phyloP scores from a whole-genome alignment of 768 basidiomycete genomes.

The Naganishia randhawae region DNA sequence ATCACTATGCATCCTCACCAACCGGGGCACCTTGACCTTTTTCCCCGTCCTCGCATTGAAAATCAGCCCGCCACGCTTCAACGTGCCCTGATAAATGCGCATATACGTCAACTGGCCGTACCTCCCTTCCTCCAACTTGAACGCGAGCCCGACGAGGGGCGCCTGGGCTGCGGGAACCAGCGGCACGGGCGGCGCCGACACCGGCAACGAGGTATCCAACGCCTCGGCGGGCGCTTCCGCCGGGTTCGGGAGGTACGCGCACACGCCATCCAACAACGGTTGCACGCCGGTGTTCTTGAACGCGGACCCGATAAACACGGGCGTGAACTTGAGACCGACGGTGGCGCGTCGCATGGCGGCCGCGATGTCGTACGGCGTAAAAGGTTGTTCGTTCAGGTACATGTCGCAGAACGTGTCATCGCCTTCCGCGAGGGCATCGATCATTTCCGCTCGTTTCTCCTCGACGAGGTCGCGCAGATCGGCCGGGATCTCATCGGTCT shows the following conservation, averaged over 20 bases:
- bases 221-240: constrained; percentile 73
- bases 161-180: constrained; percentile 78
- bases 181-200: constrained; percentile 65
- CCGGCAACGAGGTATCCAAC: constrained; percentile 62
- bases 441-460: constrained; percentile 80
- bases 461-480: constrained; percentile 69
- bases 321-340: constrained; percentile 81
- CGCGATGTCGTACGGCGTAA: constrained; percentile 68
- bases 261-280: constrained; percentile 87
- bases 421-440: constrained; percentile 92
- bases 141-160: constrained; percentile 87
- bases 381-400: constrained; percentile 76
- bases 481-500: constrained; percentile 82
- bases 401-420: constrained; percentile 93
- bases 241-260: constrained; percentile 88
- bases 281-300: constrained; percentile 97
- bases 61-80: constrained; percentile 80
- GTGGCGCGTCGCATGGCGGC: constrained; percentile 86
- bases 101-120: constrained; percentile 98
- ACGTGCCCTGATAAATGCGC: constrained; percentile 90
- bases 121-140: constrained; percentile 96
- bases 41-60: constrained; percentile 92
- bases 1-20: constrained; percentile 97
- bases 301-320: constrained; percentile 94
- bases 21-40: constrained; percentile 89